Conservation (phyloP, 495 filamentous ascomycete species). For the Tuber microsphaerosporum region DNA sequence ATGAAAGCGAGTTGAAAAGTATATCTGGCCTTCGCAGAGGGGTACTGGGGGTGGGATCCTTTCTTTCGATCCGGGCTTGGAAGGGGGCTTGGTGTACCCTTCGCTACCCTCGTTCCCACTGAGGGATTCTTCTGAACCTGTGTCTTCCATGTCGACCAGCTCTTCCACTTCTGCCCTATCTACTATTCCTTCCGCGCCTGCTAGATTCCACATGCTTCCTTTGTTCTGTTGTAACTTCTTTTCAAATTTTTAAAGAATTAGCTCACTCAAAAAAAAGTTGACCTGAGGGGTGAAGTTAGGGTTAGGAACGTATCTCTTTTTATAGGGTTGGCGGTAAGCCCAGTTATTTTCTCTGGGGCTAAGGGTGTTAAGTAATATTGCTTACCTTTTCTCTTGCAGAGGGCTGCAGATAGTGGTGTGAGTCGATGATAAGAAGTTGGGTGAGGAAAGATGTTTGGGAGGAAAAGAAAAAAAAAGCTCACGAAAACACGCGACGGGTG, state of each 20-base stretch:
- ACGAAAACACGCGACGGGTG: background rate
- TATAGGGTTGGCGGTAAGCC: background rate
- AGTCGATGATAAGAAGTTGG: background rate
- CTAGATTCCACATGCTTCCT: background rate
- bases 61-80: background rate
- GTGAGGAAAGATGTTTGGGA: background rate
- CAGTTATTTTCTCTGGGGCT: background rate
- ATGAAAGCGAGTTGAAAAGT: slow-evolving; percentile 24
- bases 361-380: background rate
- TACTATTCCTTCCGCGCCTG: background rate
- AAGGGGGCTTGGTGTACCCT: background rate
- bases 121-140: background rate
- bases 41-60: background rate
- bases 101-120: background rate
- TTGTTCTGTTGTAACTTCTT: background rate
- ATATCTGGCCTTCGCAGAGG: slow-evolving; percentile 17
- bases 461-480: background rate
- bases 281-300: background rate
- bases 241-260: background rate
- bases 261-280: background rate
- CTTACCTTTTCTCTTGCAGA: background rate
- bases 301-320: background rate
- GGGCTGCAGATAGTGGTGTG: background rate
- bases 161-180: background rate
- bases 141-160: background rate